A percentile compares a stretch with the other conserved stretches of the same genome.
Conservation (phyloP, 2,329 filamentous ascomycete genomes). For the Thielaviopsis populi region DNA sequence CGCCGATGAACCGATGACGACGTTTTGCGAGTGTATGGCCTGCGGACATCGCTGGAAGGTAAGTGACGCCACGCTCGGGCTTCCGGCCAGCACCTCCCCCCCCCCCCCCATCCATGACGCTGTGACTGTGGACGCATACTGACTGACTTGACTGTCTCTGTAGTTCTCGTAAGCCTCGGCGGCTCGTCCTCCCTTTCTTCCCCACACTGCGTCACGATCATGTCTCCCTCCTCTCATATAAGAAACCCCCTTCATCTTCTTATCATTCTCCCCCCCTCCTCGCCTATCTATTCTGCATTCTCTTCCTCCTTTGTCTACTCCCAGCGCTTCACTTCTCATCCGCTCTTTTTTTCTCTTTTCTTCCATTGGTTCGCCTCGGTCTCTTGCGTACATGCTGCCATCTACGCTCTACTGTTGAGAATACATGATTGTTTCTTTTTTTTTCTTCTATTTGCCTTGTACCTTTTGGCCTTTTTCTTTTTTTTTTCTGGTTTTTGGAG, state of each 20-base stretch:
- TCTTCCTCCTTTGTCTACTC: constrained; percentile 12
- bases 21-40: constrained; percentile 56
- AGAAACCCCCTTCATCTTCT: neutral
- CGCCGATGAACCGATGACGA: constrained; percentile 87
- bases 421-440: neutral
- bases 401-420: neutral
- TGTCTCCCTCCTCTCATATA: neutral
- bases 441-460: neutral
- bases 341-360: constrained; percentile 12
- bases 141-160: neutral
- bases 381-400: neutral
- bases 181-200: neutral
- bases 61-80: constrained; percentile 21
- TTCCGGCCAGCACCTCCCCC: neutral
- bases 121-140: neutral
- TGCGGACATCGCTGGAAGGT: constrained; percentile 62
- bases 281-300: neutral
- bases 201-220: neutral
- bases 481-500: neutral
- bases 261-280: neutral
- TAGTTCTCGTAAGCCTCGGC: constrained; percentile 13
- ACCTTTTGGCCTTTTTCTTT: neutral
- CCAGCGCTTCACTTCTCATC: neutral
- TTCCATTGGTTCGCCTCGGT: constrained; percentile 2
- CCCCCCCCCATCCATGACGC: neutral